Conservation (phyloP, 108 stramenopile genomes). For the Fragilariopsis cylindrus region DNA sequence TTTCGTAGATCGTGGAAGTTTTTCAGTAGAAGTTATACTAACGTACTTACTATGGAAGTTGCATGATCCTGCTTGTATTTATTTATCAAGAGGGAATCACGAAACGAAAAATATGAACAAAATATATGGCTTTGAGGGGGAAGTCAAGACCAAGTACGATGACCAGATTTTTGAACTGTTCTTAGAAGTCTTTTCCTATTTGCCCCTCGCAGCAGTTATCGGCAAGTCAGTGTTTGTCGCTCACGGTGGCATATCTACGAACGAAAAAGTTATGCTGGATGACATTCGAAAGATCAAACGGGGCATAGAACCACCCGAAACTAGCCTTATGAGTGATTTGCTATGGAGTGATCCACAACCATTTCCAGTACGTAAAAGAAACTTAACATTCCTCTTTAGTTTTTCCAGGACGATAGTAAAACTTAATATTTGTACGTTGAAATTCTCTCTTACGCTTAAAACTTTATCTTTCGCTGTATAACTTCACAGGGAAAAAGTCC, state of each 20-base stretch:
- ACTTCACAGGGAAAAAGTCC: conserved; percentile 68
- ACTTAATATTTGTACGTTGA: no score
- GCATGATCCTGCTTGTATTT: conserved; percentile 78
- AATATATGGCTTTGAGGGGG: conserved; percentile 99
- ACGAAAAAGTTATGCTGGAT: conserved; percentile 85
- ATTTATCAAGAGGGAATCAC: conserved; percentile 95
- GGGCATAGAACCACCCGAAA: conserved; percentile 91
- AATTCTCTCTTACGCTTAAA: no score
- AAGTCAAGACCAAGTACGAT: conserved; percentile 98
- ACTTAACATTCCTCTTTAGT: no score
- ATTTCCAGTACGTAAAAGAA: conserved; percentile 42
- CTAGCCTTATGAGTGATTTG: conserved; percentile 96
- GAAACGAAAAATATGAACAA: conserved; percentile 99
- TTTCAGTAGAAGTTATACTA: conserved; percentile 93
- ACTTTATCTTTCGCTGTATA: no score
- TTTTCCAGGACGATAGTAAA: no score
- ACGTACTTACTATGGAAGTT: conserved; percentile 91
- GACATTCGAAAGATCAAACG: conserved; percentile 87
- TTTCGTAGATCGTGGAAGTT: conserved; percentile 97
- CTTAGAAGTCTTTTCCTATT: conserved; percentile 87
- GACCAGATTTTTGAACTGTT: conserved; percentile 94
- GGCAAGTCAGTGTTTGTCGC: conserved; percentile 92
- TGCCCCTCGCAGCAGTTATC: conserved; percentile 90
- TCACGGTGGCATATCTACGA: conserved; percentile 92
- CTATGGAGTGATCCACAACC: conserved; percentile 99